A percentile compares a stretch with the other conserved stretches of the same genome.
Evolutionary conservation across 768 basidiomycete species (phyloP).

Genomic region (Termitomyces sp.): DNA sequence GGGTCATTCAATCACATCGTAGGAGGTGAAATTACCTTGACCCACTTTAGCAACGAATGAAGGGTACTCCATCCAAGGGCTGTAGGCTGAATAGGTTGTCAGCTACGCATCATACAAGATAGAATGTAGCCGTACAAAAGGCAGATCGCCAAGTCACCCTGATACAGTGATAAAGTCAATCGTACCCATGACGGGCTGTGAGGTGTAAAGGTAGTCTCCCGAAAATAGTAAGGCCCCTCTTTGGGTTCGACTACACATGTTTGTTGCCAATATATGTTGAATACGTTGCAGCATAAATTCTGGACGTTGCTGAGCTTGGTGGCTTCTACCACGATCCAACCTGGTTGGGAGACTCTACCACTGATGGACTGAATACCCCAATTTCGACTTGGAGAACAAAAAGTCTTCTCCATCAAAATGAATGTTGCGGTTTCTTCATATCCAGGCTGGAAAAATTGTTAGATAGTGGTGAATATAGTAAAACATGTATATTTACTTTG

Average conservation of each 20-base stretch:
- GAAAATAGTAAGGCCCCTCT: background rate
- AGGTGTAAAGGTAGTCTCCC: background rate
- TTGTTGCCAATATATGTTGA: background rate
- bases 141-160: background rate
- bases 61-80: no score
- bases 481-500: background rate
- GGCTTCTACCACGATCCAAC: conserved; percentile 6
- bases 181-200: background rate
- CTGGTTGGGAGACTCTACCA: conserved; percentile 1
- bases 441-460: background rate
- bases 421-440: conserved; percentile 2
- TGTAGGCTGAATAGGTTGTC: no score
- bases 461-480: no score
- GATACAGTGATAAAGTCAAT: background rate
- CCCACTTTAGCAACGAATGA: no score
- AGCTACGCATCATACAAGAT: no score
- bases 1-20: no score
- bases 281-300: background rate
- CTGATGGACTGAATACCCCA: background rate
- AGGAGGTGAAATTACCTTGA: no score
- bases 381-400: background rate
- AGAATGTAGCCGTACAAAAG: no score
- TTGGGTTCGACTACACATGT: background rate
- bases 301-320: background rate
- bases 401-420: conserved; percentile 1